phyloP scores from a whole-genome alignment of 768 basidiomycete genomes.

The Artomyces pyxidatus region DNA sequence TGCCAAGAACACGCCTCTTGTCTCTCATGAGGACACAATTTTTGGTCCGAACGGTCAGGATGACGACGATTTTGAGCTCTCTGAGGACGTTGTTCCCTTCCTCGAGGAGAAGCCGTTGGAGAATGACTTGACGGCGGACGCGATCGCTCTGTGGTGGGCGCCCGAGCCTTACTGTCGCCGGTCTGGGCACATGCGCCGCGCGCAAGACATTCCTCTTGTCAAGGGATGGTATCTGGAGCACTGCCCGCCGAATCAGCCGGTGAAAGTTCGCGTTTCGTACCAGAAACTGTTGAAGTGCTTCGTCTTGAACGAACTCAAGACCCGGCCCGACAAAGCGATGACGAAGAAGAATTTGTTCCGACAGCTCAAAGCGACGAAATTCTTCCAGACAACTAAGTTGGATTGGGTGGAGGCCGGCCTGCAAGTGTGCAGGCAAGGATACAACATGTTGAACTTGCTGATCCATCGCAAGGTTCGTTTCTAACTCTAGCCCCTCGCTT shows the following conservation, averaged over 20 bases:
- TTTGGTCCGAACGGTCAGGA: constrained; percentile 85
- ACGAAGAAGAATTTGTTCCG: constrained; percentile 96
- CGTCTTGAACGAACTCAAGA: constrained; percentile 90
- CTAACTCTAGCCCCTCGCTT: not conserved
- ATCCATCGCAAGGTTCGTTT: constrained; percentile 88
- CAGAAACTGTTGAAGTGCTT: constrained; percentile 96
- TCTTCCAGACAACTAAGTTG: constrained; percentile 96
- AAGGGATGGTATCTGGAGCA: constrained; percentile 99
- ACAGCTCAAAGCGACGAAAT: constrained; percentile 96
- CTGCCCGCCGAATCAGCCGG: constrained; percentile 91
- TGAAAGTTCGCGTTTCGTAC: constrained; percentile 98
- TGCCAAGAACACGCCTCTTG: constrained; percentile 72
- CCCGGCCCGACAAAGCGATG: constrained; percentile 90
- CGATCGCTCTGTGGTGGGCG: constrained; percentile 97
- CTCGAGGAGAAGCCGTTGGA: constrained; percentile 71
- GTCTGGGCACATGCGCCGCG: constrained; percentile 86
- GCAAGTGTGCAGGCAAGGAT: constrained; percentile 97
- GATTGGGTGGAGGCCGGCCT: constrained; percentile 99
- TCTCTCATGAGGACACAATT: constrained; percentile 86
- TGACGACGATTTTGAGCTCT: constrained; percentile 83
- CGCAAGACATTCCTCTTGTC: constrained; percentile 91
- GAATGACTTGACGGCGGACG: constrained; percentile 90
- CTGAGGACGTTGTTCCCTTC: constrained; percentile 73
- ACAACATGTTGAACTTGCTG: constrained; percentile 97
- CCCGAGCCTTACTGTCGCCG: constrained; percentile 93